A percentile compares a stretch with the other conserved stretches of the same genome.
Evolutionary conservation across 192 early-diverging fungal species (phyloP).

Genomic region (Pilaira anomala): DNA sequence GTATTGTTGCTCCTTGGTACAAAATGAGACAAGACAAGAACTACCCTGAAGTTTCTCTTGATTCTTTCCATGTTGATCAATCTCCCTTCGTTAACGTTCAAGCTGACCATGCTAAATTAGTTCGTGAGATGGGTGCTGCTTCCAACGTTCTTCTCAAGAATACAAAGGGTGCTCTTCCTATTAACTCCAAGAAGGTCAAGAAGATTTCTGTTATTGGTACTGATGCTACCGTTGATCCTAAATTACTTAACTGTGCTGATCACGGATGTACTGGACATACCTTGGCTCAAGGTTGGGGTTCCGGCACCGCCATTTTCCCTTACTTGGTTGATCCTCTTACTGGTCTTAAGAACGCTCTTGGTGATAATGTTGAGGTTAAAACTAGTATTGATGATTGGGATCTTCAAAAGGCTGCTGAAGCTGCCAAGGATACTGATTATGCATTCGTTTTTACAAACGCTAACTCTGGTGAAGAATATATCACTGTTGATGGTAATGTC

Average conservation of each 20-base stretch:
- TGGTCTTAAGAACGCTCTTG: slow-evolving; percentile 22
- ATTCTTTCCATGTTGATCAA: not conserved
- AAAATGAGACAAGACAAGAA: slow-evolving; percentile 9
- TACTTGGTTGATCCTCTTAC: slow-evolving; percentile 28
- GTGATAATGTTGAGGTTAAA: slow-evolving; percentile 15
- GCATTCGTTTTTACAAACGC: slow-evolving; percentile 42
- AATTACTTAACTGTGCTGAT: slow-evolving; percentile 22
- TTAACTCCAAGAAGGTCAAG: not conserved
- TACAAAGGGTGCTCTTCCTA: slow-evolving; percentile 6
- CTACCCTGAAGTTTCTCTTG: not conserved
- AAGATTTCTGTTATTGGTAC: slow-evolving; percentile 29
- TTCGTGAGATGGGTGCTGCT: slow-evolving; percentile 20
- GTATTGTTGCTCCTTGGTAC: slow-evolving; percentile 15
- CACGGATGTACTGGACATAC: slow-evolving; percentile 21
- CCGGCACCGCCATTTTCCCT: slow-evolving; percentile 24
- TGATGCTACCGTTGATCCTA: slow-evolving; percentile 20
- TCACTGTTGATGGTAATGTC: slow-evolving; percentile 46
- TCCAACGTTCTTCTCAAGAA: slow-evolving; percentile 18
- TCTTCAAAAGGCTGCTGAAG: slow-evolving; percentile 10
- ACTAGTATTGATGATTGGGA: slow-evolving; percentile 15
- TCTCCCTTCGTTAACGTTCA: slow-evolving; percentile 17
- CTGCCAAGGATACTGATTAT: slow-evolving; percentile 39
- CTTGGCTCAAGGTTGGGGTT: slow-evolving; percentile 24
- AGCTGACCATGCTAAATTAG: slow-evolving; percentile 9
- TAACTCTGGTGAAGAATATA: slow-evolving; percentile 31